Evolutionary conservation across 495 filamentous ascomycete genomes (phyloP).

Genomic region (Letharia columbiana): DNA sequence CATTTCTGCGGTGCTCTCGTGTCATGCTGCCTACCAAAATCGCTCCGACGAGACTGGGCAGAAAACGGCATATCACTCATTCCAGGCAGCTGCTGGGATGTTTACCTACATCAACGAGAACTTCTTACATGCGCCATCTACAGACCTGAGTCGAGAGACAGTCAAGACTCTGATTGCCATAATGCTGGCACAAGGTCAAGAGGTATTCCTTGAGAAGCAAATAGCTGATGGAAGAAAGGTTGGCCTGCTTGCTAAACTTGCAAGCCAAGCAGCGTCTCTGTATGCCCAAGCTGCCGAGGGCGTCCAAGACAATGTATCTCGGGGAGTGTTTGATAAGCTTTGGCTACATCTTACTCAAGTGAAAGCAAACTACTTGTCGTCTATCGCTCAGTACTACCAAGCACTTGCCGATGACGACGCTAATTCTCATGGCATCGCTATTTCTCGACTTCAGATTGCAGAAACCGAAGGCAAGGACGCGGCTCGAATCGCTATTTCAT

Average conservation of each 20-base stretch:
- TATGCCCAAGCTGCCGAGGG: conserved; percentile 83
- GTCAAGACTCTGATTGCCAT: conserved; percentile 89
- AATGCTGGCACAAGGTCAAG: conserved; percentile 91
- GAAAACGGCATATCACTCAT: conserved; percentile 95
- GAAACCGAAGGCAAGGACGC: conserved; percentile 70
- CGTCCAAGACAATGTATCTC: conserved; percentile 84
- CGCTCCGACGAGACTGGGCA: conserved; percentile 85
- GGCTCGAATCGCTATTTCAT: conserved; percentile 62
- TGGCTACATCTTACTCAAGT: conserved; percentile 81
- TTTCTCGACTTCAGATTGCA: conserved; percentile 74
- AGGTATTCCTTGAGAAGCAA: conserved; percentile 96
- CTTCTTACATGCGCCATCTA: conserved; percentile 92
- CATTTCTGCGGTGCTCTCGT: conserved; percentile 93
- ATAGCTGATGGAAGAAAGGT: conserved; percentile 88
- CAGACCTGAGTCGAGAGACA: conserved; percentile 86
- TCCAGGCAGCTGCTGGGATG: conserved; percentile 97
- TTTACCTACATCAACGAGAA: conserved; percentile 99
- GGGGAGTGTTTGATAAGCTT: conserved; percentile 90
- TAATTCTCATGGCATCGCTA: conserved; percentile 76
- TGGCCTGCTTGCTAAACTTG: conserved; percentile 83
- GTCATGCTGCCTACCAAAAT: conserved; percentile 88
- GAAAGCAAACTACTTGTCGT: conserved; percentile 77
- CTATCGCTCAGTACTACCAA: conserved; percentile 89
- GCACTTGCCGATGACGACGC: conserved; percentile 84
- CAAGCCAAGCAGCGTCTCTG: conserved; percentile 79